These are phyloP conservation scores for Cercospora nicotianae DNA, from an alignment of 2,329 filamentous ascomycete genomes.

Conservation along the genomic window DNA sequence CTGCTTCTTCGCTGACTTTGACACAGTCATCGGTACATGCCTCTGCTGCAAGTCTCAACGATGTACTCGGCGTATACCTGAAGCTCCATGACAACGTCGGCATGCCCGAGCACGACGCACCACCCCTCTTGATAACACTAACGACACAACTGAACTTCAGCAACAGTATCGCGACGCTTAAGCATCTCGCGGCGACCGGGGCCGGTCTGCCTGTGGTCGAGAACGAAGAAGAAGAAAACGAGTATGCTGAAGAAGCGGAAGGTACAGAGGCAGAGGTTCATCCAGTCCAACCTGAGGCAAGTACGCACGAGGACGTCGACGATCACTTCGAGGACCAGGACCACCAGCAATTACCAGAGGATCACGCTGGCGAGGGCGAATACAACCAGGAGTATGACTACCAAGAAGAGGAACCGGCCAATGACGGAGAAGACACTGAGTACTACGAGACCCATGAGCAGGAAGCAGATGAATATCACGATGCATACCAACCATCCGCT, in stretches of 20 bases:
- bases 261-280: conserved; percentile 7
- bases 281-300: neutral
- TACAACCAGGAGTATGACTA: conserved; percentile 7
- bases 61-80: conserved; percentile 61
- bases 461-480: conserved; percentile 20
- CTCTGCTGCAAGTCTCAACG: conserved; percentile 53
- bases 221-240: conserved; percentile 21
- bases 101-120: conserved; percentile 48
- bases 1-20: neutral
- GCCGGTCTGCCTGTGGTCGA: conserved; percentile 53
- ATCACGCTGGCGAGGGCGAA: neutral
- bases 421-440: conserved; percentile 14
- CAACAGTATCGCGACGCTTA: conserved; percentile 54
- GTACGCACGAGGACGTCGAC: neutral
- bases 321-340: neutral
- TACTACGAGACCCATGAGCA: neutral
- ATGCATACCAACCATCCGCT: conserved; percentile 19
- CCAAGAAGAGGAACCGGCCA: conserved; percentile 13
- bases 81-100: conserved; percentile 61
- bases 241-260: conserved; percentile 8
- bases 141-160: conserved; percentile 56
- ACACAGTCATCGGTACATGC: conserved; percentile 47
- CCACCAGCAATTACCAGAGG: neutral
- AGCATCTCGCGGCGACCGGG: conserved; percentile 55
- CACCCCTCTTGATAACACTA: conserved; percentile 58